Conservation (phyloP, 495 filamentous ascomycete species). For the Aspergillus carlsbadensis region DNA sequence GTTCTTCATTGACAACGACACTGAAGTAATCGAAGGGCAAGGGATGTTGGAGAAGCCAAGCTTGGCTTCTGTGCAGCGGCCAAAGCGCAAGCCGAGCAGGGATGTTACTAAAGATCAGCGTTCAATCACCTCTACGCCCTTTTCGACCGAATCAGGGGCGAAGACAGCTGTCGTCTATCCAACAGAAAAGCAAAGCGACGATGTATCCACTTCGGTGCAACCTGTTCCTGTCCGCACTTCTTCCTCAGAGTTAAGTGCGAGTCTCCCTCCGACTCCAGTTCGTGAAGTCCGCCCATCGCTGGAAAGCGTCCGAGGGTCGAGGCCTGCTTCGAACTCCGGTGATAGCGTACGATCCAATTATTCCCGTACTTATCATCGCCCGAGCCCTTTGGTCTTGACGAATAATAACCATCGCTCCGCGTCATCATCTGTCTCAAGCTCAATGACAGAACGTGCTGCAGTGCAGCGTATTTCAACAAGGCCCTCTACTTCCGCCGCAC, state of each 20-base stretch:
- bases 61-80: conserved; percentile 32
- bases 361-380: conserved; percentile 28
- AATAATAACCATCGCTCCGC: conserved; percentile 23
- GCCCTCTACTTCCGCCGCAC: conserved; percentile 33
- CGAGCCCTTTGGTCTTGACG: conserved; percentile 28
- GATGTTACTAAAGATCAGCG: conserved; percentile 27
- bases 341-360: conserved; percentile 36
- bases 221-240: conserved; percentile 22
- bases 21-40: conserved; percentile 38
- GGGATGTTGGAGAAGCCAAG: conserved; percentile 36
- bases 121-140: conserved; percentile 24
- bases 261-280: conserved; percentile 19
- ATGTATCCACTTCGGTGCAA: conserved; percentile 23
- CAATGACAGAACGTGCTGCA: conserved; percentile 43
- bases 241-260: conserved; percentile 19
- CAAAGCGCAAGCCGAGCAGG: conserved; percentile 34
- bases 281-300: conserved; percentile 14
- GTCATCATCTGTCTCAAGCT: conserved; percentile 15
- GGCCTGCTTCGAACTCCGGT: conserved; percentile 33
- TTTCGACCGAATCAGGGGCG: conserved; percentile 24
- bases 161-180: conserved; percentile 20
- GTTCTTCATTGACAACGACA: conserved; percentile 22
- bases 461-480: conserved; percentile 47
- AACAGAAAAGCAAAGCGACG: conserved; percentile 33
- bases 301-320: conserved; percentile 1